Base-by-base conservation (phyloP, 2,329 filamentous ascomycete genomes). In the Hypoxylon rubiginosum region DNA sequence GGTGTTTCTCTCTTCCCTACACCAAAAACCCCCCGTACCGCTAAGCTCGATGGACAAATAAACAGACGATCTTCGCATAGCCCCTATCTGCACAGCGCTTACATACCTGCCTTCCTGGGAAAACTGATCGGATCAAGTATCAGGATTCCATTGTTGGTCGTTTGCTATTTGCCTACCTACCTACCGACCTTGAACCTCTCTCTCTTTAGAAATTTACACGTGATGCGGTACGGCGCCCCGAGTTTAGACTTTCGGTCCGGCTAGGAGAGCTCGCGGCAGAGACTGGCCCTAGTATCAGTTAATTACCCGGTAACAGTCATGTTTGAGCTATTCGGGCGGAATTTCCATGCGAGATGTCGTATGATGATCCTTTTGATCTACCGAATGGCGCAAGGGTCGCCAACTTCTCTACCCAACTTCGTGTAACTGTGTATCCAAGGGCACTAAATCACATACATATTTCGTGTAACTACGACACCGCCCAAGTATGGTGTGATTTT, bases 101-200 rank as follows among this genome's bases (percentile, higher is more conserved):
- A 32, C 53, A 34, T 55, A 68, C 62, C 54, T 68, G 48, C 65
- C 62, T 30, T 62, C 56, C 56, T 63, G 24, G 58, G 62, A 41
- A 60, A 46, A 28, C 39, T 39, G 13, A n/a, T 56, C 41, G 30
- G 48, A 13, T 26, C 34, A 57, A 39, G 32, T 30, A 64, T 41
- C 13, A 59, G 39, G 36, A 13, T 34, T 56, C 39, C 15, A 58
- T 60, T 48, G 43, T 43, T 7, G 45, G 51, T 36, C 54, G 34
- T 52, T 57, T 62, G 21, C 30, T 59, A n/a, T n/a, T n/a, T n/a
- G n/a, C n/a, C n/a, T n/a, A n/a, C n/a, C n/a, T n/a, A n/a, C n/a
- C n/a, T n/a, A n/a, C n/a, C n/a, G n/a, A n/a, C n/a, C n/a, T n/a
- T n/a, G n/a, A n/a, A n/a, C n/a, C n/a, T n/a, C 39, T 17, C 17